Conservation (phyloP, 148 eudicot genomes). For the Pharnaceum exiguum region DNA sequence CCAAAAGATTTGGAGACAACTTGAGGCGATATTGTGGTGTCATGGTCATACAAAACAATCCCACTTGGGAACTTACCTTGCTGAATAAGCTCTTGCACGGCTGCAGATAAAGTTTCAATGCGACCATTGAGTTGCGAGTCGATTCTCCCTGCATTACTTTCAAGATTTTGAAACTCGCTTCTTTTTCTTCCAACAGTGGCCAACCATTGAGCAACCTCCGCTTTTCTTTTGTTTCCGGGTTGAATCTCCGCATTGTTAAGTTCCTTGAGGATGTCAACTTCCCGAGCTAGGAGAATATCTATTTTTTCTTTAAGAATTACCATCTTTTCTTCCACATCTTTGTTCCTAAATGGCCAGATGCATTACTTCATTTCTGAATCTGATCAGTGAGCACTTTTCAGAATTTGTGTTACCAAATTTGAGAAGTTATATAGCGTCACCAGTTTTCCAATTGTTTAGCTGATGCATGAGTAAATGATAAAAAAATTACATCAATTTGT, state of each 20-base stretch:
- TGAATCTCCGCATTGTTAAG: constrained; percentile 6
- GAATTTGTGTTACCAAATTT: too few relatives aligned
- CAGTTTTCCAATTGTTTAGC: too few relatives aligned
- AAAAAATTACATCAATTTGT: too few relatives aligned
- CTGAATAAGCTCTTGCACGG: neutral
- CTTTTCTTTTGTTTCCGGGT: neutral
- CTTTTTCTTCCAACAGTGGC: neutral
- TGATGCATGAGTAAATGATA: too few relatives aligned
- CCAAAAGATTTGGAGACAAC: neutral
- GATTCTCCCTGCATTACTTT: neutral
- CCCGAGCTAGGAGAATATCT: neutral
- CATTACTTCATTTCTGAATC: too few relatives aligned
- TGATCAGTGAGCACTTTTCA: too few relatives aligned
- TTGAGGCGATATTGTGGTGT: neutral
- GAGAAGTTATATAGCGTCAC: too few relatives aligned
- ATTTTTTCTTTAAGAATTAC: neutral
- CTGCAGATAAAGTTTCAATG: neutral
- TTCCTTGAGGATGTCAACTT: neutral
- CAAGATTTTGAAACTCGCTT: neutral
- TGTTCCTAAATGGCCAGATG: neutral
- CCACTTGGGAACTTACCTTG: neutral
- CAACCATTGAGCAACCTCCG: constrained; percentile 5
- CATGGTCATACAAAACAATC: neutral
- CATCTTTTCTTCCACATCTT: neutral
- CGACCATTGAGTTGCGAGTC: neutral